Percentiles rank a stretch among this genome's conserved stretches.
Conservation (phyloP, 495 filamentous ascomycete species). For the Corynascus novoguineensis region DNA sequence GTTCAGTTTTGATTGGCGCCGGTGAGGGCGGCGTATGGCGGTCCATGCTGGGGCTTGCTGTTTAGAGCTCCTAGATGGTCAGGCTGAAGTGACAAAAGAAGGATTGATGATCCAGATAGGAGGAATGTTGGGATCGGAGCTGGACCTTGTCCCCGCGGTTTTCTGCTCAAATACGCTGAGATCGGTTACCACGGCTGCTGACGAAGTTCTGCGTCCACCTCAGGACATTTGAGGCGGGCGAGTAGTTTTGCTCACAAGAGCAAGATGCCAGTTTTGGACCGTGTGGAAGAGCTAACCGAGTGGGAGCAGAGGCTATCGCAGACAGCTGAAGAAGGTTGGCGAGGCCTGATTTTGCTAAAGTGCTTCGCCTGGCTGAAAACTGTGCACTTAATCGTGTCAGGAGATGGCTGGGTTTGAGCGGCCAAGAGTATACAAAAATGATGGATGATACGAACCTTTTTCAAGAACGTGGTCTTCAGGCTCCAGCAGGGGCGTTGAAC, state of each 20-base stretch:
- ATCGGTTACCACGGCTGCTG: background rate
- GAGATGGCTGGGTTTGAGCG: constrained; percentile 12
- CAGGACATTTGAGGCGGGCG: background rate
- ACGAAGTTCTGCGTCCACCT: background rate
- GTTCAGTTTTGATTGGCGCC: constrained; percentile 35
- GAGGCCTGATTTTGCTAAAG: constrained; percentile 13
- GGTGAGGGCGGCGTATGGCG: constrained; percentile 39
- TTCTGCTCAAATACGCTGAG: background rate
- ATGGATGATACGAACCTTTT: constrained; percentile 21
- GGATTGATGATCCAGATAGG: background rate
- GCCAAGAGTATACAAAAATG: constrained; percentile 10
- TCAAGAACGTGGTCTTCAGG: constrained; percentile 12
- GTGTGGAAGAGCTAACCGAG: constrained; percentile 9
- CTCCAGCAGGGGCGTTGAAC: constrained; percentile 2
- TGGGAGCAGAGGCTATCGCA: constrained; percentile 6
- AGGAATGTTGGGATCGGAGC: background rate
- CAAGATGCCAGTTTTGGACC: background rate
- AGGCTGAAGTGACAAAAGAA: background rate
- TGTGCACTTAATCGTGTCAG: constrained; percentile 22
- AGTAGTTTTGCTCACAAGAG: constrained; percentile 5
- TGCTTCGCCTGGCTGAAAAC: constrained; percentile 12
- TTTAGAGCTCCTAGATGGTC: background rate
- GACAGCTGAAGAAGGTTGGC: constrained; percentile 3
- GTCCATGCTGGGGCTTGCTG: constrained; percentile 26
- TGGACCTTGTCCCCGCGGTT: background rate